These are phyloP conservation scores for Populus euphratica DNA, from an alignment of 345 rosid genomes.

Conservation along the genomic window DNA sequence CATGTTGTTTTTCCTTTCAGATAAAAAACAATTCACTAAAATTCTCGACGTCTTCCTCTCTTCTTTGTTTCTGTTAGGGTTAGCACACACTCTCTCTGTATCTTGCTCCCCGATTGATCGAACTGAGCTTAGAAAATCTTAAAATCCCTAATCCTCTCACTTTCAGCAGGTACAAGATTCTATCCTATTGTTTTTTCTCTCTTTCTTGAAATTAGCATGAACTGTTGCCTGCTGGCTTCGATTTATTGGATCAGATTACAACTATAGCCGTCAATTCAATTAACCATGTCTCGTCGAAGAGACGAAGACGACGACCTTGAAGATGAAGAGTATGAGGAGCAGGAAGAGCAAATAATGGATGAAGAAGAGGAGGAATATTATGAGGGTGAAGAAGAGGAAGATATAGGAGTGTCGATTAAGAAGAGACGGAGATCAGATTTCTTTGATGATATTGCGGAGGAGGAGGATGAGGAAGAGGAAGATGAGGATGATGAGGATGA, in stretches of 20 bases:
- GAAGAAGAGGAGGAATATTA: conserved; percentile 49
- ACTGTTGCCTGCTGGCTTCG: background rate
- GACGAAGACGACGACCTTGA: conserved; percentile 50
- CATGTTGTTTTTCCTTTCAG: background rate
- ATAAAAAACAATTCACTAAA: background rate
- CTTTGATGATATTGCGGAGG: conserved; percentile 81
- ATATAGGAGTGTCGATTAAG: conserved; percentile 29
- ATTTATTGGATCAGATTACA: background rate
- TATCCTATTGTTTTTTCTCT: background rate
- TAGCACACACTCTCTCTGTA: background rate
- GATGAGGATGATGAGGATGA: conserved; percentile 59
- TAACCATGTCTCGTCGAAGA: conserved; percentile 43
- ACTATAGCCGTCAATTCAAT: background rate
- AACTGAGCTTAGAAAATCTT: background rate
- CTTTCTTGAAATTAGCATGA: background rate
- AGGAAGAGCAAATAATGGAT: conserved; percentile 32
- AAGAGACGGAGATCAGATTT: conserved; percentile 80
- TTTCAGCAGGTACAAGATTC: background rate
- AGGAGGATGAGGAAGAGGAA: conserved; percentile 75
- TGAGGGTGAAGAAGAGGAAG: conserved; percentile 32
- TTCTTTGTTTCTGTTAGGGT: background rate
- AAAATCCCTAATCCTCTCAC: background rate
- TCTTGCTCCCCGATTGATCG: background rate
- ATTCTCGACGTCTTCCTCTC: background rate
- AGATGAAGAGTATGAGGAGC: conserved; percentile 47